Evolutionary conservation across 1,284 basidiomycete species (phyloP), one percentile per base, ranked within the genome.

Genomic region (Rhodotorula sp.): DNA sequence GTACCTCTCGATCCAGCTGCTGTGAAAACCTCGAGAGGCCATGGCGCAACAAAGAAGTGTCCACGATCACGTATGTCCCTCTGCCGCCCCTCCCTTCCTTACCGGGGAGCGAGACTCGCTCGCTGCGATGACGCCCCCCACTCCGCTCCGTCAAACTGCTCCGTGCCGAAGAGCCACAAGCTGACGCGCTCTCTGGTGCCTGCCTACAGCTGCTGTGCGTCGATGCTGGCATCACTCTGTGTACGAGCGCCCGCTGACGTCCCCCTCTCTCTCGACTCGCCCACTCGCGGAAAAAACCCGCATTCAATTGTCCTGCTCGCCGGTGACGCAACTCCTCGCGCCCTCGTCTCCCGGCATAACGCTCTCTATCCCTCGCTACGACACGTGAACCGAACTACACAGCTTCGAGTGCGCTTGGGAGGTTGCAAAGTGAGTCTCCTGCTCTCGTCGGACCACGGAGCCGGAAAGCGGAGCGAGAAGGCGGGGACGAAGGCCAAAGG

Each of bases 371-470:
- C 38, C 38, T 12, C 38, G 38, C 2, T 43, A 43, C 38, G 1
- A 43, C 38, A 43, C 38, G 10, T 43, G 38, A 43, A 43, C 12
- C 38, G 12, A 43, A 14, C 38, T n/a, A 45, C 60, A 62, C 60
- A 62, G 56, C 47, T 68, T 68, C 26, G 61, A 65, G 34, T 34
- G 49, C 3, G 64, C 64, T 2, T 65, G 64, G 64, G 64, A 65
- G 48, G 64, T 65, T 3, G 64, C 64, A 38, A 65, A 65, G 64
- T 65, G 49, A 49, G 64, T 47, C 28, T 23, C 31, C 28, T 43
- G 28, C 50, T 34, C 28, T 10, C 18, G 5, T 15, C 8, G 23
- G 21, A 10, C 1, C n/a, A 2, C 3, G 47, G 26, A 49, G 26
- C 26, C 12, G 12, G 47, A 14, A 10, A 26, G 45, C n/a, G 16